Conservation (phyloP, 345 rosid genomes). For the Gossypium rotundifolium region DNA sequence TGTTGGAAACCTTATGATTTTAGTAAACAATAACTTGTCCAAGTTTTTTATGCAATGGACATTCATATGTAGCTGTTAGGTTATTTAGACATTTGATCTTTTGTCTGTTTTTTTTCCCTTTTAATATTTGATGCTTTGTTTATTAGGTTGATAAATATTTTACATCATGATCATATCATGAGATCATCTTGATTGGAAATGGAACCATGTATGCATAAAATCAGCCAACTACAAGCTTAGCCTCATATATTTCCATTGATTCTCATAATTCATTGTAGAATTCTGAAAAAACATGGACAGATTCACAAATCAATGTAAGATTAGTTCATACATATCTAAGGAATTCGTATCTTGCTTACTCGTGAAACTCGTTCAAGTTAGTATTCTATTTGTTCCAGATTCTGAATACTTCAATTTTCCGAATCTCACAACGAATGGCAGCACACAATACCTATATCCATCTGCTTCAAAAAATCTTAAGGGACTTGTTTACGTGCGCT, state of each 20-base stretch:
- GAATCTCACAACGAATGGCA: background rate
- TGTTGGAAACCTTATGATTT: background rate
- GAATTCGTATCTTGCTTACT: background rate
- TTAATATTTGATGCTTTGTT: background rate
- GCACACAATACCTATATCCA: background rate
- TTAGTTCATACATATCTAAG: background rate
- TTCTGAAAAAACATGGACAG: background rate
- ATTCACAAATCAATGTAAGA: background rate
- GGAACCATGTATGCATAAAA: background rate
- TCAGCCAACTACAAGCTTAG: background rate
- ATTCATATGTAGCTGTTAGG: background rate
- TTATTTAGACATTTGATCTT: background rate
- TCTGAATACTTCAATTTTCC: background rate
- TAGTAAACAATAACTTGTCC: background rate
- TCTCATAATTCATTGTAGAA: background rate
- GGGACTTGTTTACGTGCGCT: conserved; percentile 10
- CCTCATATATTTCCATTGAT: background rate
- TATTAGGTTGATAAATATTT: background rate
- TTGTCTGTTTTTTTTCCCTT: background rate
- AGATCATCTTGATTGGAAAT: background rate
- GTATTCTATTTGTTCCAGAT: background rate
- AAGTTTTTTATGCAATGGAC: background rate
- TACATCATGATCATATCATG: background rate
- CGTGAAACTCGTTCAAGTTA: background rate
- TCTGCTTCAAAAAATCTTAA: background rate